Base-by-base conservation (phyloP, 768 basidiomycete genomes). In the Tephrocybe sp. region DNA sequence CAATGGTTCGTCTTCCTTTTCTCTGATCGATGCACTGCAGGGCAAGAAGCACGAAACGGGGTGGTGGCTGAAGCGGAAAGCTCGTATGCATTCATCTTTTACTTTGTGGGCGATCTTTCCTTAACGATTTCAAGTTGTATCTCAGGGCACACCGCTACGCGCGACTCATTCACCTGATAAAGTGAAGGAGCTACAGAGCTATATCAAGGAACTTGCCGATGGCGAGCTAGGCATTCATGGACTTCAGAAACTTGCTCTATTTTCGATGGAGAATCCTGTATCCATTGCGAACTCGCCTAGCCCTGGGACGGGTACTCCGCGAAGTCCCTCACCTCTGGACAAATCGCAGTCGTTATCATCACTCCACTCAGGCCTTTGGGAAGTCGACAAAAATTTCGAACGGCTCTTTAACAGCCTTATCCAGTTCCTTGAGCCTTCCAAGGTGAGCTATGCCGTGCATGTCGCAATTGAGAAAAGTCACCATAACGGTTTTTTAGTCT, bases 21-120 rank as follows among this genome's bases (percentile, higher is more conserved):
- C 82, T 14, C 68, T 93, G 60, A 68, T 91, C 59, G 83, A 89
- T 56, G 82, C 84, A 17, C 66, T 89, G 41, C 81, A 85, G 53
- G 84, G 79, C 48, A 74, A 78, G 55, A 83, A 76, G 53, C 81
- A 84, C 59, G 85, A 89, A 60, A 83, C 81, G 17, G 81, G 81
- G 6, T 95, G 92, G 92, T 94, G 92, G 92, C 64, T 83, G 54
- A 90, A 88, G 63, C 76, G 87, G 56, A 84, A 81, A 64, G 72
- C 78, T 36, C 67, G 92, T 94, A 63, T 65, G 83, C 80, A 26
- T 5, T 35, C 45, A 42, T 51, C 4, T 13, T 40, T 39, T 14
- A 8, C 33, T 13, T 44, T 31, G 48, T 12, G 30, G 5, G 19
- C 31, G 22, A 33, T 36, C 45, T 3, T 20, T 54, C 64, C 46